Conservation (phyloP, 495 filamentous ascomycete species). For the Geoglossum glabrum region DNA sequence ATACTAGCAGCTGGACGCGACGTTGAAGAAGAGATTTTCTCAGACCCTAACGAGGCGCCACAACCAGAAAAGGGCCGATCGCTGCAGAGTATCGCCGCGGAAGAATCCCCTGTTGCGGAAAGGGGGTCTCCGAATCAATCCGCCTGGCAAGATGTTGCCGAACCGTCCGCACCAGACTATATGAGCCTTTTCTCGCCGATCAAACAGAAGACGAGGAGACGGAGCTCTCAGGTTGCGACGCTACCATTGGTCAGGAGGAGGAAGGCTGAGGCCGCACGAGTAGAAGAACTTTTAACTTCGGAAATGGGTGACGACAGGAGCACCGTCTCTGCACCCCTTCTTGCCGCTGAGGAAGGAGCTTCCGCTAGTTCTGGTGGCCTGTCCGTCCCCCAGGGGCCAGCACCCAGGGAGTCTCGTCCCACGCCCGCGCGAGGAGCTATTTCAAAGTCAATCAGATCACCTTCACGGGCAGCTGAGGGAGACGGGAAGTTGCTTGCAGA, state of each 20-base stretch:
- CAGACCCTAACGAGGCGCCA: neutral
- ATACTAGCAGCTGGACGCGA: slow-evolving; percentile 1
- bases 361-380: neutral
- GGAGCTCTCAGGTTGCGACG: neutral
- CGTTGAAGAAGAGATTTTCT: neutral
- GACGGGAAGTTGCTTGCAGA: neutral
- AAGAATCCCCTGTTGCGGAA: neutral
- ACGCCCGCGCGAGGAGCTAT: neutral
- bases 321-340: neutral
- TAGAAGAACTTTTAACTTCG: neutral
- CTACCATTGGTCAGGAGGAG: neutral
- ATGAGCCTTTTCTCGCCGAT: slow-evolving; percentile 3
- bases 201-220: neutral
- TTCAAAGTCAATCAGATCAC: neutral
- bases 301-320: neutral
- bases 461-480: neutral
- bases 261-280: neutral
- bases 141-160: neutral
- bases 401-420: neutral
- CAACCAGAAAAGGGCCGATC: neutral
- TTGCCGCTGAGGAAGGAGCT: neutral
- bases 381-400: neutral
- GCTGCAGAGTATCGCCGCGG: neutral
- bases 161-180: neutral
- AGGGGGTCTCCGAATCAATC: neutral